phyloP scores from a whole-genome alignment of 495 filamentous ascomycete species.

The Hyphodiscus hymeniophilus region DNA sequence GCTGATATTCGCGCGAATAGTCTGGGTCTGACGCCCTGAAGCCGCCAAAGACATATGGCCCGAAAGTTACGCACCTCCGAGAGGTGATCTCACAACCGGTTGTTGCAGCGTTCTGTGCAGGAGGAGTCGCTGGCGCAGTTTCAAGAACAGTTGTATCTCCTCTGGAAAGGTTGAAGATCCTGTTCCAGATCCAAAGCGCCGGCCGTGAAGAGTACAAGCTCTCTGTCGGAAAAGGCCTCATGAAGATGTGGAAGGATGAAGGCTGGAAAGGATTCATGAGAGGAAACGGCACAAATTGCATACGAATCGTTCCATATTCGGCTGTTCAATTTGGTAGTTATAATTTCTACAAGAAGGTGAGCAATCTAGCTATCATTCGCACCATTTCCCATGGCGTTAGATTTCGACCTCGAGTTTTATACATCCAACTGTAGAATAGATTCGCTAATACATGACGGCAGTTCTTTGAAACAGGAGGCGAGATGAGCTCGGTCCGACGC shows the following conservation, averaged over 20 bases:
- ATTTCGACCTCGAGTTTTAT: not conserved
- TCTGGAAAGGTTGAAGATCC: slow-evolving; percentile 89
- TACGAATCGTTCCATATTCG: slow-evolving; percentile 95
- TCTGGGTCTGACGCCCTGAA: slow-evolving; percentile 13
- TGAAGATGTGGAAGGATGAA: slow-evolving; percentile 94
- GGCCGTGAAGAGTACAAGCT: slow-evolving; percentile 89
- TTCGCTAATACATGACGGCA: slow-evolving; percentile 26
- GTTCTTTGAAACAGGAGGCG: slow-evolving; percentile 67
- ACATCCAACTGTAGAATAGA: too few relatives aligned
- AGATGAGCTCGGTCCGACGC: slow-evolving; percentile 59
- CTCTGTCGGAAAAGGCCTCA: slow-evolving; percentile 78
- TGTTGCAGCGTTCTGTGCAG: slow-evolving; percentile 87
- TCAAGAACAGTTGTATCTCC: slow-evolving; percentile 95
- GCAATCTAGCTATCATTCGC: slow-evolving; percentile 22
- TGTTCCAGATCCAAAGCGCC: slow-evolving; percentile 90
- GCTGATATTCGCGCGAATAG: slow-evolving; percentile 9
- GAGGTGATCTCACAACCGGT: slow-evolving; percentile 66
- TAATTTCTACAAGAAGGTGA: slow-evolving; percentile 90
- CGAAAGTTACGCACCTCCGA: slow-evolving; percentile 28
- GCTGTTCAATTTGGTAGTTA: slow-evolving; percentile 98
- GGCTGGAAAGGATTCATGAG: slow-evolving; percentile 95
- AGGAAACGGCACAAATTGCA: slow-evolving; percentile 96
- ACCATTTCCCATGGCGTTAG: too few relatives aligned
- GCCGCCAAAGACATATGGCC: slow-evolving; percentile 22
- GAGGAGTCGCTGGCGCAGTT: slow-evolving; percentile 92